Evolutionary conservation across 768 basidiomycete genomes (phyloP).

Genomic region (Trametes gibbosa): DNA sequence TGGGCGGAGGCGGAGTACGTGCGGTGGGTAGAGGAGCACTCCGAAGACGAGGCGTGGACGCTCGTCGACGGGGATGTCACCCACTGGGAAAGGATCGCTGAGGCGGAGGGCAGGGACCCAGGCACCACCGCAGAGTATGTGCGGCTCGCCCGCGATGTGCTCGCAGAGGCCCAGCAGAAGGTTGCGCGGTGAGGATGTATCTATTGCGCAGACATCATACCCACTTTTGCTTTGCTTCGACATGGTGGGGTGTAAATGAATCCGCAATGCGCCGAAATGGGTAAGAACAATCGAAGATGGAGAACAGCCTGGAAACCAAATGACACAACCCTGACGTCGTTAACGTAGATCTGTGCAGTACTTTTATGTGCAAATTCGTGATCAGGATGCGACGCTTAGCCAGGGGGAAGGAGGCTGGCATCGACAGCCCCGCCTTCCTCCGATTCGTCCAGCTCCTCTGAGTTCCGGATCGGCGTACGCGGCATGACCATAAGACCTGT

Average conservation of each 20-base stretch:
- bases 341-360: background rate
- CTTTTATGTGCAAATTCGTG: background rate
- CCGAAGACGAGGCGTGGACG: conserved; percentile 73
- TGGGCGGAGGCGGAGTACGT: conserved; percentile 98
- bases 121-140: conserved; percentile 58
- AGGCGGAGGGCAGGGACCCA: conserved; percentile 49
- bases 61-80: conserved; percentile 76
- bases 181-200: background rate
- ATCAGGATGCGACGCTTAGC: conserved; percentile 43
- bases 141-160: conserved; percentile 62
- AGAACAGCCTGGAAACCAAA: background rate
- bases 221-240: background rate
- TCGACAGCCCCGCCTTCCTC: conserved; percentile 69
- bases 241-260: no score
- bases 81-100: conserved; percentile 75
- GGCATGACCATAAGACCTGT: conserved; percentile 98
- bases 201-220: background rate
- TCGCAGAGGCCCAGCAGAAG: conserved; percentile 40
- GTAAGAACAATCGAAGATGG: background rate
- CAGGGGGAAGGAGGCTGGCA: conserved; percentile 90
- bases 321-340: background rate
- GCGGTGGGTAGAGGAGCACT: conserved; percentile 92
- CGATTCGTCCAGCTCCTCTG: conserved; percentile 52
- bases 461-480: conserved; percentile 77
- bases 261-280: background rate